Evolutionary conservation across 495 filamentous ascomycete genomes (phyloP), one percentile per base, ranked within the genome.

Genomic region (Rostrohypoxylon terebratum): DNA sequence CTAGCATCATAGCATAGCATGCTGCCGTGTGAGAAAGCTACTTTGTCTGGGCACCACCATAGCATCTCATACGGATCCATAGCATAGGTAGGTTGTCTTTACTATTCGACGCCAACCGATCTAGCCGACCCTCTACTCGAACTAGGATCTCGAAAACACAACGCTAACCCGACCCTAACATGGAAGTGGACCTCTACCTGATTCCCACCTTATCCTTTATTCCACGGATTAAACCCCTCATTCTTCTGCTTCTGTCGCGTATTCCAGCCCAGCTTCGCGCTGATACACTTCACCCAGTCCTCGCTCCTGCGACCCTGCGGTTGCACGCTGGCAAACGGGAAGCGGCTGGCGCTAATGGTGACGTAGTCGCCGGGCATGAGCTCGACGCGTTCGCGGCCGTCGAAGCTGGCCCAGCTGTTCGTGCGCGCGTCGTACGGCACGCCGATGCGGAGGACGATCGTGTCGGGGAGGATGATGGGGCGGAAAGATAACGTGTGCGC

Each of bases 401-500:
- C 96, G 81, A 99, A 99, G 78, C 94, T 97, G 40, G 94, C 96
- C 96, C 96, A 99, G 53, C 91, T 94, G 68, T 88, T 90, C 13
- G 94, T 92, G 20, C 96, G 86, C 5, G 94, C 92, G 80, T 97
- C 91, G 76, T 97, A 97, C 0, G 96, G 96, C 31, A 99, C 96
- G 10, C 94, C 95, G 48, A 97, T 84, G 1, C 96, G 89, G 59
- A 99, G 84, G 1, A 98, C 93, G 60, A 98, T 95, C 0, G 94
- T 97, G 76, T 99, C 96, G 7, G 94, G 95, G 1, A 99, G 85
- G 67, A 99, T 94, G 77, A 99, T 94, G 6, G 96, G 96, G 0
- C 96, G 88, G 86, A 98, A 99, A 11, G 93, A 96, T 8, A 99
- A 86, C 0, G 96, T 98, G 80, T 99, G 96, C 14, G 96, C 94